Evolutionary conservation across 495 filamentous ascomycete genomes (phyloP).

Genomic region (Neurospora sp.): DNA sequence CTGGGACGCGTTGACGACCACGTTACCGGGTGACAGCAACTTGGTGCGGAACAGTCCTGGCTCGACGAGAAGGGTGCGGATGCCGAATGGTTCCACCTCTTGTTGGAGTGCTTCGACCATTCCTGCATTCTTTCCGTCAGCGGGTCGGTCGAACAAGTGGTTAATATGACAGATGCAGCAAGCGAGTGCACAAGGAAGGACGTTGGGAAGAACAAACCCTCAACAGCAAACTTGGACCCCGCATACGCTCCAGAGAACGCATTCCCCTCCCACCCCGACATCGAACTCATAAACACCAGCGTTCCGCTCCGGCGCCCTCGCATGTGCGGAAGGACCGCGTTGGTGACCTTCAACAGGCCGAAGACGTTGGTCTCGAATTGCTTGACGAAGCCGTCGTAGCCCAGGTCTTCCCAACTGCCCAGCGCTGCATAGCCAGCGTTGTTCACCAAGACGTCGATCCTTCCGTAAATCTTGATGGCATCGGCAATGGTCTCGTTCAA

Average conservation of each 20-base stretch:
- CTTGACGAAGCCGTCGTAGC: conserved; percentile 23
- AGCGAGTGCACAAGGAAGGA: background rate
- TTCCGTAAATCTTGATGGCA: conserved; percentile 24
- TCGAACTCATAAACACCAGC: conserved; percentile 22
- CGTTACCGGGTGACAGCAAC: background rate
- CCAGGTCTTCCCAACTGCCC: conserved; percentile 33
- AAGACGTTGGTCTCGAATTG: conserved; percentile 41
- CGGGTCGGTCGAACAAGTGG: background rate
- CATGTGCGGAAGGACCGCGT: conserved; percentile 35
- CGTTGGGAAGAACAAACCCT: conserved; percentile 1
- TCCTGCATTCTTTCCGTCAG: background rate
- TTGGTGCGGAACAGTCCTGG: conserved; percentile 12
- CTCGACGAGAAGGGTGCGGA: conserved; percentile 13
- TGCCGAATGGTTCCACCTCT: conserved; percentile 7
- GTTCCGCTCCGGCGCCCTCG: conserved; percentile 35
- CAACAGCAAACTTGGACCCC: conserved; percentile 12
- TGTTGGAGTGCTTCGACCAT: conserved; percentile 13
- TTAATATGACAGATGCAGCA: background rate
- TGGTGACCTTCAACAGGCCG: conserved; percentile 34
- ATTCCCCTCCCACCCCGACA: conserved; percentile 7
- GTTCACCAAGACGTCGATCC: conserved; percentile 47
- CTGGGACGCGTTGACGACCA: background rate
- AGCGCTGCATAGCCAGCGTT: conserved; percentile 42
- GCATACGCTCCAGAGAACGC: conserved; percentile 8
- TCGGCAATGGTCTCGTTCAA: conserved; percentile 27